phyloP scores from a whole-genome alignment of 73 alveolate genomes.

The Halteria grandinella region DNA sequence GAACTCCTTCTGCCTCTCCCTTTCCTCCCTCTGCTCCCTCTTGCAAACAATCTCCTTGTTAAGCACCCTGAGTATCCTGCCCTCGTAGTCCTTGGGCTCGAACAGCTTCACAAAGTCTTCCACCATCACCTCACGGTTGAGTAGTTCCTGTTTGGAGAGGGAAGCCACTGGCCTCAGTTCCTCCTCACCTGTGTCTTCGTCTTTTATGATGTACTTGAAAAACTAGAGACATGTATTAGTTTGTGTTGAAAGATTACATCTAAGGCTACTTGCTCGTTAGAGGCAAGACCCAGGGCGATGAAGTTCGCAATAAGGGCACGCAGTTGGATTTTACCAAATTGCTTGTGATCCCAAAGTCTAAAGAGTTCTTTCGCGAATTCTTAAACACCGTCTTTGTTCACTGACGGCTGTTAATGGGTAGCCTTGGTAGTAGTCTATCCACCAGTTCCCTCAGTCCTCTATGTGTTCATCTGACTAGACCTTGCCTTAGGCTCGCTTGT shows the following conservation, averaged over 20 bases:
- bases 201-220: constrained; percentile 27
- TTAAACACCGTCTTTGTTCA: not conserved
- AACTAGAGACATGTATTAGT: not conserved
- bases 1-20: not conserved
- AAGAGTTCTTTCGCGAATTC: constrained; percentile 36
- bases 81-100: constrained; percentile 28
- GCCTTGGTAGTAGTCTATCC: not conserved
- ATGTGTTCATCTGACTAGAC: not conserved
- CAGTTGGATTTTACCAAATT: constrained; percentile 47
- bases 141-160: not conserved
- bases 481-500: not conserved
- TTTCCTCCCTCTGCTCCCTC: not conserved
- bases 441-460: not conserved
- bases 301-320: constrained; percentile 12
- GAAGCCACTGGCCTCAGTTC: no score
- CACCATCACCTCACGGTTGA: constrained; percentile 30
- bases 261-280: constrained; percentile 48
- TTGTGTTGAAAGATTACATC: constrained; percentile 1
- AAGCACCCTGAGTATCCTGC: constrained; percentile 7
- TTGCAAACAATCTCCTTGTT: constrained; percentile 2
- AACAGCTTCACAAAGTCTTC: constrained; percentile 32
- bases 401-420: not conserved
- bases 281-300: constrained; percentile 40
- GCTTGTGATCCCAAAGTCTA: constrained; percentile 35
- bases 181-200: not conserved